A percentile compares a stretch with the other conserved stretches of the same genome.
These are phyloP conservation scores for Amylostereum areolatum DNA, from an alignment of 1,284 basidiomycete species.

Conservation along the genomic window DNA sequence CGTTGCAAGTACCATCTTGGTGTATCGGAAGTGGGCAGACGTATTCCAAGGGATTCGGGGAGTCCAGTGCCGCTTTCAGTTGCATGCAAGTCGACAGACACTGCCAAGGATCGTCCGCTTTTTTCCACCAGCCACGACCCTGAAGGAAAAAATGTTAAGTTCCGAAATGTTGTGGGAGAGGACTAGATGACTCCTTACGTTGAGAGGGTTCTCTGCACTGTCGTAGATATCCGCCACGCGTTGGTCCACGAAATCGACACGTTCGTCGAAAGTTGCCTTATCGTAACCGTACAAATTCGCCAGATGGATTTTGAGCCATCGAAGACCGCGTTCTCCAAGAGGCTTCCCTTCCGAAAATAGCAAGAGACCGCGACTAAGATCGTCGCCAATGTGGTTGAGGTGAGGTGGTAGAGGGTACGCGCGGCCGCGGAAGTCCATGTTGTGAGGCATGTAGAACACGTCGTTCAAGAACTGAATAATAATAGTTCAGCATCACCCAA, in stretches of 20 bases:
- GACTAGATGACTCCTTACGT: slow-evolving; percentile 34
- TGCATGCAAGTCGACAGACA: slow-evolving; percentile 92
- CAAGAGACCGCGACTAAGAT: slow-evolving; percentile 87
- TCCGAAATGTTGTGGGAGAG: background rate
- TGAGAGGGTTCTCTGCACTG: slow-evolving; percentile 80
- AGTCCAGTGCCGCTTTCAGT: slow-evolving; percentile 72
- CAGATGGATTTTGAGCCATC: slow-evolving; percentile 88
- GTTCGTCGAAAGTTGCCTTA: slow-evolving; percentile 92
- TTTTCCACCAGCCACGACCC: slow-evolving; percentile 83
- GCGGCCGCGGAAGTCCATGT: slow-evolving; percentile 96
- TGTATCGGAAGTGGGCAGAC: slow-evolving; percentile 85
- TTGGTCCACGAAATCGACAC: slow-evolving; percentile 74
- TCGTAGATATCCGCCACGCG: slow-evolving; percentile 79
- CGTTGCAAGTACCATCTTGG: slow-evolving; percentile 99
- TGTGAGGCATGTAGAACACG: slow-evolving; percentile 92
- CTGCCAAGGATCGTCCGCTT: slow-evolving; percentile 97
- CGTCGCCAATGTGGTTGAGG: slow-evolving; percentile 94
- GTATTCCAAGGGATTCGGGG: slow-evolving; percentile 68
- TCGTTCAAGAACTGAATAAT: slow-evolving; percentile 70
- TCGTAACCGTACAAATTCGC: slow-evolving; percentile 94
- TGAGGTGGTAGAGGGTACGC: slow-evolving; percentile 97
- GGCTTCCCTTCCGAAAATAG: slow-evolving; percentile 80
- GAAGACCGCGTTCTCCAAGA: slow-evolving; percentile 74
- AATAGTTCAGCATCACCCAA: background rate
- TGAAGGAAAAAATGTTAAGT: slow-evolving; percentile 17